phyloP scores from a whole-genome alignment of 75 land plant genomes.

The Sequoia sempervirens region DNA sequence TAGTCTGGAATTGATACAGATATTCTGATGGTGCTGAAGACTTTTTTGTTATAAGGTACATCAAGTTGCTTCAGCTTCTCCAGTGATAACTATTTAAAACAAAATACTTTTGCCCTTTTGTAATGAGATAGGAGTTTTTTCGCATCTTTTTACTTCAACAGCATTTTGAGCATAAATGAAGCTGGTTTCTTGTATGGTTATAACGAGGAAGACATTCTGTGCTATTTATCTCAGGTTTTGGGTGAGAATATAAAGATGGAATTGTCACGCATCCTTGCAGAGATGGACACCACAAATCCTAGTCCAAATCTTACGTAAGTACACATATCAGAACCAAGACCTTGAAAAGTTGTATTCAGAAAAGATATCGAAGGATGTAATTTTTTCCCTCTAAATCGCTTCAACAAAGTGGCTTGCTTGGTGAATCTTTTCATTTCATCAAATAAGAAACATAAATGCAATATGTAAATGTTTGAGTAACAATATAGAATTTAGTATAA shows the following conservation, averaged over 20 bases:
- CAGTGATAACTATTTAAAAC: too few relatives aligned
- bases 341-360: not conserved
- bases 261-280: slow-evolving; percentile 58
- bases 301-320: slow-evolving; percentile 55
- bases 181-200: not conserved
- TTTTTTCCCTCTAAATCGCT: not conserved
- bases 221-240: slow-evolving; percentile 45
- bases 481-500: not conserved
- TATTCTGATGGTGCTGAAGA: slow-evolving; percentile 56
- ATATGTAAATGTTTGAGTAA: too few relatives aligned
- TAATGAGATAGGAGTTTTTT: not conserved
- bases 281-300: slow-evolving; percentile 44
- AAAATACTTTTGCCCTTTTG: not conserved
- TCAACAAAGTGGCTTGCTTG: not conserved
- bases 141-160: not conserved
- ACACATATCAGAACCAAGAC: not conserved
- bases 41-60: slow-evolving; percentile 79
- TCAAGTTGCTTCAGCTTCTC: not conserved
- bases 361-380: not conserved
- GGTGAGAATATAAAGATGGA: slow-evolving; percentile 88
- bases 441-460: too few relatives aligned
- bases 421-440: too few relatives aligned
- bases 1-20: too few relatives aligned
- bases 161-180: not conserved
- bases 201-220: not conserved